phyloP scores from a whole-genome alignment of 1,139 yeast genomes.

The Groenewaldozyma auringiensis region DNA sequence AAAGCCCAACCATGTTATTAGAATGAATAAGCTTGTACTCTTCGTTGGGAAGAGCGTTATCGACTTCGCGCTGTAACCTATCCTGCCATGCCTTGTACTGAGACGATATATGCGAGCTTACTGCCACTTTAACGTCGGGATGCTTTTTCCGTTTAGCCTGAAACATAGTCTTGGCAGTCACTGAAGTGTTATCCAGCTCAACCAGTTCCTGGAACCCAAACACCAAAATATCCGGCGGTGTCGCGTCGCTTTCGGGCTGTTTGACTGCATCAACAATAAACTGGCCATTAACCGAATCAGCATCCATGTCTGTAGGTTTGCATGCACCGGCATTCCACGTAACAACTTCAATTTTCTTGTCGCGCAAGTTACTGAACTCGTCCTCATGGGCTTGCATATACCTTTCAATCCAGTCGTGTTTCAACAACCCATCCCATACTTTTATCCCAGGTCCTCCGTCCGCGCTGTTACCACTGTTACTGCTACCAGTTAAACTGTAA shows the following conservation, averaged over 20 bases:
- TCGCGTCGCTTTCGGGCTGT: constrained; percentile 10
- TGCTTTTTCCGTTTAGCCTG: constrained; percentile 34
- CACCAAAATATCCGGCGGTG: constrained; percentile 64
- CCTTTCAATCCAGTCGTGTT: constrained; percentile 32
- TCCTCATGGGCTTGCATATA: constrained; percentile 26
- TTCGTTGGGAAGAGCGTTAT: constrained; percentile 24
- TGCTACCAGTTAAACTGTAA: constrained; percentile 1
- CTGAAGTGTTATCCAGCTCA: constrained; percentile 83
- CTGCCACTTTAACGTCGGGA: constrained; percentile 21
- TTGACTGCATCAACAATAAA: constrained; percentile 17
- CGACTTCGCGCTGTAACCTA: constrained; percentile 20
- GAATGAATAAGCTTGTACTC: constrained; percentile 66
- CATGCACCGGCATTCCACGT: constrained; percentile 41
- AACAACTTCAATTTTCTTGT: constrained; percentile 27
- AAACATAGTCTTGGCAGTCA: constrained; percentile 53
- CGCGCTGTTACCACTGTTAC: constrained; percentile 5
- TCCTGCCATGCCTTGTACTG: constrained; percentile 38
- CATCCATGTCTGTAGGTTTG: constrained; percentile 30
- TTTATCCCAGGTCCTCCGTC: constrained; percentile 19
- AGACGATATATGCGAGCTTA: constrained; percentile 30
- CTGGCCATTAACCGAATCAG: constrained; percentile 15
- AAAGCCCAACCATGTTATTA: constrained; percentile 82
- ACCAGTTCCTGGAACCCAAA: constrained; percentile 91
- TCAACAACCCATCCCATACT: constrained; percentile 33
- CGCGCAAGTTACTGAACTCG: constrained; percentile 26